A percentile compares a stretch with the other conserved stretches of the same genome.
Conservation (phyloP, 2,329 filamentous ascomycete species). For the Emergomyces orientalis region DNA sequence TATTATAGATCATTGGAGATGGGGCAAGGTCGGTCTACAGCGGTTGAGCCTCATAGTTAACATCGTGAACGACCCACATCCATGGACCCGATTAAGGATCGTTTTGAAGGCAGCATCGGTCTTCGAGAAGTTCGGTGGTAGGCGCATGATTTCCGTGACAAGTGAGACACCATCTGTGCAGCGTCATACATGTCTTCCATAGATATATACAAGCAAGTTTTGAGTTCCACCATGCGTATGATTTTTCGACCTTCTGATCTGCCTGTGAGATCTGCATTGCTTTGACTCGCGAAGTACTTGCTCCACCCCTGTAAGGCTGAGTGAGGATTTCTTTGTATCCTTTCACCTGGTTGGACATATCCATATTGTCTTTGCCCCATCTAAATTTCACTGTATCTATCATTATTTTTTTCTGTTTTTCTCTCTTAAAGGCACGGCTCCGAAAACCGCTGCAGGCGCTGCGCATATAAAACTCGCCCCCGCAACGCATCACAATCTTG, state of each 20-base stretch:
- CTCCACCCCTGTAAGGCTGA: not conserved
- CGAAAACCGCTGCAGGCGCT: not conserved
- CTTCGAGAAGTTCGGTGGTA: not conserved
- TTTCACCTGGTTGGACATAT: not conserved
- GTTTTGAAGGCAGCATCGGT: no score
- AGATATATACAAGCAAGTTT: not conserved
- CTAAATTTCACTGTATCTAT: not conserved
- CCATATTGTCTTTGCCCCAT: not conserved
- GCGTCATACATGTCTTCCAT: not conserved
- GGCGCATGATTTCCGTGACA: not conserved
- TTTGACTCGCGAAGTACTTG: not conserved
- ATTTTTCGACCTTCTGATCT: slow-evolving; percentile 1
- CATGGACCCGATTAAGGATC: no score
- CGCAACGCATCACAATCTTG: not conserved
- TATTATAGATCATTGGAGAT: no score
- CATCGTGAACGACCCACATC: no score
- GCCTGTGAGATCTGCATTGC: not conserved
- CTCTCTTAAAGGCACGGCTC: not conserved
- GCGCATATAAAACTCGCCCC: not conserved
- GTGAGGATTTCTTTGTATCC: no score
- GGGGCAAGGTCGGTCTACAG: no score
- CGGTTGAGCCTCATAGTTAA: no score
- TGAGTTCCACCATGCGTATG: not conserved
- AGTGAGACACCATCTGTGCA: no score
- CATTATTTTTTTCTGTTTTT: not conserved